Base-by-base conservation (phyloP, 768 basidiomycete species). In the Sarcomyxa edulis region DNA sequence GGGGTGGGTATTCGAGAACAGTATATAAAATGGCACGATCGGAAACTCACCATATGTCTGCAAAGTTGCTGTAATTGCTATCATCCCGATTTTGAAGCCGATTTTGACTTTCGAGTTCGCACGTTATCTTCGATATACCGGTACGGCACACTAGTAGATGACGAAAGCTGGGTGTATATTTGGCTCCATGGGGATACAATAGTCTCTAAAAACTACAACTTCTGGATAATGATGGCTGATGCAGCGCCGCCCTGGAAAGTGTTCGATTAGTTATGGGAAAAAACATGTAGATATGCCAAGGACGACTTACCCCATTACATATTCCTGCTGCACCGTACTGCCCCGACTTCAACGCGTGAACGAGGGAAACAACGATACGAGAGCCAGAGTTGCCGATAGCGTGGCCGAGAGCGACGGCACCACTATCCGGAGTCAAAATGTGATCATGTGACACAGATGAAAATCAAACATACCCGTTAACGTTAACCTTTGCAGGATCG, bases 311-410 rank as follows among this genome's bases (percentile, higher is more conserved):
- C 47, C 93, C 95, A 55, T 97, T 97, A 76, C 95, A 97, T 49
- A 98, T 84, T 60, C 85, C 93, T 26, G 94, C 95, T 39, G 89
- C 91, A 49, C 94, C 95, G 53, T 94, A 96, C 66, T 98, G 73
- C 26, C 94, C 94, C 3, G 81, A 60, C 70, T 95, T 83, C 48
- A 97, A 78, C n/a, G 84, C 79, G 57, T 97, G 93, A 4, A 90
- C 70, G 14, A 98, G 76, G 5, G 95, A 88, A 19, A 98, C 94
- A 34, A 97, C 72, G 64, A 98, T 97, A 35, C 95, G 84, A 32
- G 88, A 78, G 14, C 95, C 95, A 26, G 92, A 96, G 63, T 90
- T 97, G 43, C 95, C 95, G 56, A 98, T 91, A 30, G 95, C 91
- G 59, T 97, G 85, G 22, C 94, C 94, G 34, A 97, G 82, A 38